Conservation (phyloP, 1,139 yeast species). For the Pichia sp. region DNA sequence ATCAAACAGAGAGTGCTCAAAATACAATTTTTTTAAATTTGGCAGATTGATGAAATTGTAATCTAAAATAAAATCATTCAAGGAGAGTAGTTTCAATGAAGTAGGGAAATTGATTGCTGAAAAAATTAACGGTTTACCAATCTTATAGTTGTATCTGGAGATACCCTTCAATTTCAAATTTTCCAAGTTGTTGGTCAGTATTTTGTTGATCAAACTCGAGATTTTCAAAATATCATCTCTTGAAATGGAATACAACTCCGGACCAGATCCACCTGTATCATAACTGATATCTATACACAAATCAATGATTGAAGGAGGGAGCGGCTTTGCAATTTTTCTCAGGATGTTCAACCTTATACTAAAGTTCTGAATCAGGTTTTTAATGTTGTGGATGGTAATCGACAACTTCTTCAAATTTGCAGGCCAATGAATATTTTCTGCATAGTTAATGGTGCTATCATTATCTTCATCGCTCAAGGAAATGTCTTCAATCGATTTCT, state of each 20-base stretch:
- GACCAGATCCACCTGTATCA: slow-evolving; percentile 32
- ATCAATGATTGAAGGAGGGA: slow-evolving; percentile 28
- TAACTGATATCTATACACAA: slow-evolving; percentile 31
- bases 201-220: slow-evolving; percentile 25
- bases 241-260: slow-evolving; percentile 28
- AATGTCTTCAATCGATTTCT: slow-evolving; percentile 19
- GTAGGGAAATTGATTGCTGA: slow-evolving; percentile 29
- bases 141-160: slow-evolving; percentile 29
- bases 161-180: slow-evolving; percentile 30
- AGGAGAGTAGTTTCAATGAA: slow-evolving; percentile 26
- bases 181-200: slow-evolving; percentile 27
- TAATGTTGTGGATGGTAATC: slow-evolving; percentile 30
- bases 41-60: slow-evolving; percentile 27
- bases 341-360: slow-evolving; percentile 28
- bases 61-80: slow-evolving; percentile 30
- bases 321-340: slow-evolving; percentile 27
- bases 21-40: slow-evolving; percentile 25
- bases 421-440: slow-evolving; percentile 27
- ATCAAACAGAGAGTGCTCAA: slow-evolving; percentile 31
- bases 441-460: background rate
- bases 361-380: slow-evolving; percentile 28
- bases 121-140: slow-evolving; percentile 30
- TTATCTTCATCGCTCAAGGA: background rate
- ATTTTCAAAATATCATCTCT: slow-evolving; percentile 30
- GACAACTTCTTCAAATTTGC: slow-evolving; percentile 27